Base-by-base conservation (phyloP, 2,329 filamentous ascomycete species). In the Alternaria tenuissima region DNA sequence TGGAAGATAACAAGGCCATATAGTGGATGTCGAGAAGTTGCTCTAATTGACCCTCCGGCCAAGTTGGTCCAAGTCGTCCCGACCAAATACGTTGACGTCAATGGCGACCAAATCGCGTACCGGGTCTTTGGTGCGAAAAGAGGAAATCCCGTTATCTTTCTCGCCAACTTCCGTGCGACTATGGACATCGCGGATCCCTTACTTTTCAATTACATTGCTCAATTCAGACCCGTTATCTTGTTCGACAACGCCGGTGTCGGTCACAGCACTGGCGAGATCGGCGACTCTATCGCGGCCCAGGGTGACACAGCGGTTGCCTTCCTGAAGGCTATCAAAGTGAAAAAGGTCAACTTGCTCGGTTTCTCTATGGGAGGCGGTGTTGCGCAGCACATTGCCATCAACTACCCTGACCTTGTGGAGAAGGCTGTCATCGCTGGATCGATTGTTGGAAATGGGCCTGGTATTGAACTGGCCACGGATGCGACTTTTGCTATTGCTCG, bases 221-320 rank as follows among this genome's bases (percentile, higher is more conserved):
- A 72, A 1, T 68, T 64, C 8, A 81, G 84, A 0, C 78, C 79
- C 5, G 67, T 85, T 18, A 69, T 86, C 28, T 73, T 84, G 39
- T 77, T 83, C 64, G 83, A 86, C 75, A 82, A 82, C 61, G 75
- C 81, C 1, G 84, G 84, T 30, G 78, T 84, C 8, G 84, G 84
- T 5, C 78, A 78, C 36, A 82, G 79, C 11, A 70, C 68, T 8
- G 84, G 84, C 34, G 49, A 73, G n/a, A 78, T 84, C 1, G 78
- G 79, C 7, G 70, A 77, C n/a, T 76, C 80, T 16, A 74, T 80
- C 26, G 58, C 61, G 30, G 77, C 73, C 3, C 79, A 81, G 61
- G 79, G 79, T 6, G 64, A 65, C 42, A 52, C 65, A 22, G 59
- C 66, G 11, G 60, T 66, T 14, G 56, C 55, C 12, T 61, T 81